Evolutionary conservation across 306 rosid species (phyloP).

Genomic region (Fagus sylvatica): DNA sequence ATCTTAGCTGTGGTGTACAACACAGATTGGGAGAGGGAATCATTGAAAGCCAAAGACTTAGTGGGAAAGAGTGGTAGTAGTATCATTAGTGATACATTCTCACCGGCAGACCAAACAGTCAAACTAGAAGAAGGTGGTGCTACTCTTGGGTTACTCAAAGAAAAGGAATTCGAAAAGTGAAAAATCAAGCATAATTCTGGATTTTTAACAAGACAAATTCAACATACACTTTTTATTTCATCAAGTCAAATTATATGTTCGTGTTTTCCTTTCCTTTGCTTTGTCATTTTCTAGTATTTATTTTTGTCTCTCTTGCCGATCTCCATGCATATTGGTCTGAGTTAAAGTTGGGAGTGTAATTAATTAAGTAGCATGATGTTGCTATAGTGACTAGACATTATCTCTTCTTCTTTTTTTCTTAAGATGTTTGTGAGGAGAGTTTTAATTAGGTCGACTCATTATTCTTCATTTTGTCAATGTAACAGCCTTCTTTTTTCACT

Average conservation of each 20-base stretch:
- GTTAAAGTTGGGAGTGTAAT: not conserved
- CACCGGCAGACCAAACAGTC: conserved; percentile 17
- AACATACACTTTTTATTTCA: not conserved
- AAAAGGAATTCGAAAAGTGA: conserved; percentile 15
- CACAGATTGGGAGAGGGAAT: conserved; percentile 71
- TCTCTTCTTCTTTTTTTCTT: not conserved
- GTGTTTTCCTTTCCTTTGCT: not conserved
- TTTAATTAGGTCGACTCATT: not conserved
- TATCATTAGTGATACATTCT: not conserved
- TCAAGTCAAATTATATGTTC: not conserved
- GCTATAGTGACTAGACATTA: not conserved
- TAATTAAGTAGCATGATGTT: not conserved
- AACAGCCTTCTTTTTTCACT: not conserved
- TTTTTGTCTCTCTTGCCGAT: not conserved
- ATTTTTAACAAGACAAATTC: not conserved
- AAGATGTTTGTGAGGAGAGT: not conserved
- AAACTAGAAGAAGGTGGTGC: conserved; percentile 36
- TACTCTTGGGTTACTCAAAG: conserved; percentile 34
- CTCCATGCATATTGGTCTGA: not conserved
- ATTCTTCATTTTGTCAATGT: not conserved
- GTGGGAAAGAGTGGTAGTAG: conserved; percentile 35
- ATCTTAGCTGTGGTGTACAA: conserved; percentile 47
- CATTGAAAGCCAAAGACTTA: conserved; percentile 54
- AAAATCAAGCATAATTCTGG: not conserved
- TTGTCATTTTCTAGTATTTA: not conserved